phyloP scores from a whole-genome alignment of 768 basidiomycete species.

The Sporobolomyces phaffii region DNA sequence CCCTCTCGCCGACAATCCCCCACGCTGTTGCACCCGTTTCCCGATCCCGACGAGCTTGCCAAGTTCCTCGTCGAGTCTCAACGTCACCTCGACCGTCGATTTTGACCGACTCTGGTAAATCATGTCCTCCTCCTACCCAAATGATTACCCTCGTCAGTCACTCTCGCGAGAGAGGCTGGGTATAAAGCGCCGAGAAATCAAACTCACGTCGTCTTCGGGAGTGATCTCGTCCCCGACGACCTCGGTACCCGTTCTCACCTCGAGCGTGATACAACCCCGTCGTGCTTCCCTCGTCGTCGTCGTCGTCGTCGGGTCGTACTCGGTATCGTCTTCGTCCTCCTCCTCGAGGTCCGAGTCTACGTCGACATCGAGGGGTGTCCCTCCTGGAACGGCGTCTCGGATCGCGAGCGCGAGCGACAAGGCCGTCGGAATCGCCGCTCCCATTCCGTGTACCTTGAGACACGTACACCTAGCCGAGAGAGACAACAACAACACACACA shows the following conservation, averaged over 20 bases:
- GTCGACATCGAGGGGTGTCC: conserved; percentile 31
- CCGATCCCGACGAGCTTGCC: neutral
- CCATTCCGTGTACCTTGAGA: conserved; percentile 72
- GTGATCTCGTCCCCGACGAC: conserved; percentile 63
- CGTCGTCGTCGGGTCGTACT: conserved; percentile 47
- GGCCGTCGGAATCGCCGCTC: conserved; percentile 79
- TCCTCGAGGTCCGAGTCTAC: neutral
- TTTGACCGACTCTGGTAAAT: conserved; percentile 38
- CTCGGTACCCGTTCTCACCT: conserved; percentile 36
- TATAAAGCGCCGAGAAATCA: too few relatives aligned
- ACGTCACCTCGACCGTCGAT: conserved; percentile 27
- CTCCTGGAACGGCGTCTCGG: conserved; percentile 65
- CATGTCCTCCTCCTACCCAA: conserved; percentile 37
- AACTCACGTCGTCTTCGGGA: conserved; percentile 54
- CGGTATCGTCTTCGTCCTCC: conserved; percentile 54
- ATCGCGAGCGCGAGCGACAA: conserved; percentile 64
- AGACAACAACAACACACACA: neutral
- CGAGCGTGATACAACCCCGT: conserved; percentile 60
- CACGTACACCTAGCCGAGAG: conserved; percentile 57
- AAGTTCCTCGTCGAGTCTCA: conserved; percentile 19
- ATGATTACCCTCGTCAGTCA: neutral
- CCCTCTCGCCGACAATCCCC: neutral
- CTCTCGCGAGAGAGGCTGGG: neutral
- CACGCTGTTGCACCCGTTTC: neutral
- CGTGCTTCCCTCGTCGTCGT: conserved; percentile 46